Conservation (phyloP, 495 filamentous ascomycete genomes). For the Hypoxylon fragiforme region DNA sequence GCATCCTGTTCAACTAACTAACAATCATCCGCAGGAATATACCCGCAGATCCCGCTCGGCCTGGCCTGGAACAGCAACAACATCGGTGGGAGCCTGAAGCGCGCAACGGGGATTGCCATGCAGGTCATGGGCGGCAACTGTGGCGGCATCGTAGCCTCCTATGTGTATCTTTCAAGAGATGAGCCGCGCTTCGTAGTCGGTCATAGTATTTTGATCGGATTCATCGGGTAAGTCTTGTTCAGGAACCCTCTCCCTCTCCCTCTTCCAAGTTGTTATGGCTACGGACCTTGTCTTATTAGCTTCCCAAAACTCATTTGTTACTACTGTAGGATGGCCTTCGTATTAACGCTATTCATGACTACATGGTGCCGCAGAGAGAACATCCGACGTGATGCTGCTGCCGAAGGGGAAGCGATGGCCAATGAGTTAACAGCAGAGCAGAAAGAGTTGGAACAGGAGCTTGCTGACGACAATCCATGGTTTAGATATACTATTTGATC, state of each 20-base stretch:
- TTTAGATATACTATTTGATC: constrained; percentile 54
- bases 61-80: constrained; percentile 80
- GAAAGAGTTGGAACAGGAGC: constrained; percentile 46
- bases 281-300: too few species aligned
- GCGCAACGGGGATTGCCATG: constrained; percentile 73
- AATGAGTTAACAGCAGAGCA: constrained; percentile 47
- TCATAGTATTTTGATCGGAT: constrained; percentile 56
- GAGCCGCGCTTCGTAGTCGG: constrained; percentile 63
- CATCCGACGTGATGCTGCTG: constrained; percentile 44
- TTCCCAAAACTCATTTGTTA: too few species aligned
- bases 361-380: constrained; percentile 64
- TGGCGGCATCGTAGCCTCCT: constrained; percentile 70
- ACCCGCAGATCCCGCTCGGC: constrained; percentile 69
- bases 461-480: constrained; percentile 52
- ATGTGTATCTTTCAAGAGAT: constrained; percentile 62
- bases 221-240: constrained; percentile 38
- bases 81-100: constrained; percentile 74
- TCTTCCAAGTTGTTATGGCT: too few species aligned
- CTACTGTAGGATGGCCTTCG: constrained; percentile 46
- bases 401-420: constrained; percentile 26
- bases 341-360: constrained; percentile 57
- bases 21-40: constrained; percentile 62
- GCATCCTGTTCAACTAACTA: too few species aligned
- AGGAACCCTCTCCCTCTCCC: too few species aligned
- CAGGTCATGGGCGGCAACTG: constrained; percentile 77